Conservation (phyloP, 2,329 filamentous ascomycete genomes). For the Colletotrichum sp. region DNA sequence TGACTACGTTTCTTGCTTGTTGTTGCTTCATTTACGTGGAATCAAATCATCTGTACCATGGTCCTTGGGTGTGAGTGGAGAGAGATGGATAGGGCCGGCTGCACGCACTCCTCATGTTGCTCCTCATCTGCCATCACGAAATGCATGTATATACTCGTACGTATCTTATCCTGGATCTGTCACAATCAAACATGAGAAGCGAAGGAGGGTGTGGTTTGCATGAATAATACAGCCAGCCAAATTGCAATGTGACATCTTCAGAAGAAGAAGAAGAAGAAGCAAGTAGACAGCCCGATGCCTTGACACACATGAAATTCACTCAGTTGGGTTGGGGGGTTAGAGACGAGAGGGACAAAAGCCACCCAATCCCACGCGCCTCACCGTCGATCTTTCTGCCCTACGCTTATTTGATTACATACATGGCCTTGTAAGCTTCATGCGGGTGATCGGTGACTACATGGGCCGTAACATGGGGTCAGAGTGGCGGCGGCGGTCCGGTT, state of each 20-base stretch:
- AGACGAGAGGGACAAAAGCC: background rate
- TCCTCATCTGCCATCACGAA: background rate
- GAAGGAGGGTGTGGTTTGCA: background rate
- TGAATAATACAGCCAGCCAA: background rate
- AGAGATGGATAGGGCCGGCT: background rate
- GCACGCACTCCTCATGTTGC: background rate
- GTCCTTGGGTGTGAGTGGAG: background rate
- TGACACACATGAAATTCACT: background rate
- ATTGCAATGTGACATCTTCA: background rate
- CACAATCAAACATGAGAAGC: background rate
- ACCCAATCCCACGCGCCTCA: background rate
- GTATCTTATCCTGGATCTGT: background rate
- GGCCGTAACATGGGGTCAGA: background rate
- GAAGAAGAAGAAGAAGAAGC: background rate
- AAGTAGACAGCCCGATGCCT: background rate
- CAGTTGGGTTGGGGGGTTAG: background rate
- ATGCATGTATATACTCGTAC: background rate
- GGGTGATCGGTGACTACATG: constrained; percentile 4
- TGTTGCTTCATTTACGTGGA: background rate
- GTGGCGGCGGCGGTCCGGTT: background rate
- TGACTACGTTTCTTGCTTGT: background rate
- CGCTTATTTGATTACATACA: constrained; percentile 6
- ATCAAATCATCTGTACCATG: background rate
- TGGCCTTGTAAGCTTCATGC: constrained; percentile 8
- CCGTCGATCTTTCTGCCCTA: constrained; percentile 19